phyloP scores from a whole-genome alignment of 2,329 filamentous ascomycete genomes.

The Alternaria consortialis region DNA sequence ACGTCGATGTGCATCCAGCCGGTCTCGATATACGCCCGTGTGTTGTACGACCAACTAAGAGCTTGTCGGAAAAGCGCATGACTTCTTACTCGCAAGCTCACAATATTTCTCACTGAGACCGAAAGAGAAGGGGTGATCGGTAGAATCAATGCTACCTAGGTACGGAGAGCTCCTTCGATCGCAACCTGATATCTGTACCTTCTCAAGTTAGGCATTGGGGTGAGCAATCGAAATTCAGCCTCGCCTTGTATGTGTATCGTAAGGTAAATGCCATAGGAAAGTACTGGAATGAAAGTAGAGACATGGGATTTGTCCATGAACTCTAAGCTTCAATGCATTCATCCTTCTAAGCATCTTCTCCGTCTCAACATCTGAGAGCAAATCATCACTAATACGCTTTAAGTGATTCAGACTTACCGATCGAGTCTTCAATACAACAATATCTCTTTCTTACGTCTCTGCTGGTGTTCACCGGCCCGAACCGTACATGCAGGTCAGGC shows the following conservation, averaged over 20 bases:
- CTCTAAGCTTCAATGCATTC: neutral
- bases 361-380: neutral
- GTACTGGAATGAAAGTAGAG: neutral
- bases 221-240: neutral
- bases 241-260: neutral
- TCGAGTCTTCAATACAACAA: neutral
- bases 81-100: neutral
- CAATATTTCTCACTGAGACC: too few species aligned
- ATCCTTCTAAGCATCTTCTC: neutral
- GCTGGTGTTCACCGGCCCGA: neutral
- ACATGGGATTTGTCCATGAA: neutral
- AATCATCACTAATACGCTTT: too few species aligned
- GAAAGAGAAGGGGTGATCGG: neutral
- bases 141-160: neutral
- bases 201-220: neutral
- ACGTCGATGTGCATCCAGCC: neutral
- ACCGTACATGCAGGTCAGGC: neutral
- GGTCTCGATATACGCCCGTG: neutral
- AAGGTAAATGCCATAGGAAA: neutral
- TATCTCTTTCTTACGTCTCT: neutral
- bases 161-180: neutral
- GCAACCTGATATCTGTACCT: neutral
- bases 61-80: neutral
- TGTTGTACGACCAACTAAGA: neutral
- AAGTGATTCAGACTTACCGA: neutral